Evolutionary conservation across 768 basidiomycete genomes (phyloP).

Genomic region (Leccinum incarnatum): DNA sequence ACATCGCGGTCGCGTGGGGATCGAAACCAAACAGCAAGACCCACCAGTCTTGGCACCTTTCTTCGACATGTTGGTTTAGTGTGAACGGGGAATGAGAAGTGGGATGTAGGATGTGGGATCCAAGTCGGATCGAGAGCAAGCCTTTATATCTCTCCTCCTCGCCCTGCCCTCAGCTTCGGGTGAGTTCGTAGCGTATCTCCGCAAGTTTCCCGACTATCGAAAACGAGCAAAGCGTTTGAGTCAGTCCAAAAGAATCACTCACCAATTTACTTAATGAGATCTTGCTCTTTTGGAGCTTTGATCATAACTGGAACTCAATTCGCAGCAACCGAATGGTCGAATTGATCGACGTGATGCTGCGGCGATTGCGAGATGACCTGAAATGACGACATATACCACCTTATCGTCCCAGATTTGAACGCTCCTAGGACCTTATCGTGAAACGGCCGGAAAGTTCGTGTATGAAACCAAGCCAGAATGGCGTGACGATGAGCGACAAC

Average conservation of each 20-base stretch:
- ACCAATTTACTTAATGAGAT: slow-evolving; percentile 1
- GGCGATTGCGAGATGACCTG: slow-evolving; percentile 10
- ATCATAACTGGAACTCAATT: background rate
- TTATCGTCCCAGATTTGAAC: slow-evolving; percentile 23
- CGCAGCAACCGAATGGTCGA: slow-evolving; percentile 2
- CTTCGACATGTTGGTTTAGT: slow-evolving; percentile 24
- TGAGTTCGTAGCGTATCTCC: slow-evolving; percentile 15
- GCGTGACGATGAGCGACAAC: background rate
- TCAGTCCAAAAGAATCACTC: background rate
- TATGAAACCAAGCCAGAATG: background rate
- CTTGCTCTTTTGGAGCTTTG: slow-evolving; percentile 8
- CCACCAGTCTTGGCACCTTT: slow-evolving; percentile 23
- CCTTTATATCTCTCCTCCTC: slow-evolving; percentile 22
- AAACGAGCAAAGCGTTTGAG: background rate
- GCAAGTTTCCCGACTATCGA: slow-evolving; percentile 6
- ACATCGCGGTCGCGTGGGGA: background rate
- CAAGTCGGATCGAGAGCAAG: background rate
- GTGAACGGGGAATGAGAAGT: background rate
- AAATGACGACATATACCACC: background rate
- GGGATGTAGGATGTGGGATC: background rate
- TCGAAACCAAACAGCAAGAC: slow-evolving; percentile 18
- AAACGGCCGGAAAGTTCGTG: background rate
- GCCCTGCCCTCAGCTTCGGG: slow-evolving; percentile 32
- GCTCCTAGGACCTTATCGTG: slow-evolving; percentile 20
- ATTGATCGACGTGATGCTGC: slow-evolving; percentile 15